Evolutionary conservation across 768 basidiomycete genomes (phyloP).

Genomic region (Mrakia frigida): DNA sequence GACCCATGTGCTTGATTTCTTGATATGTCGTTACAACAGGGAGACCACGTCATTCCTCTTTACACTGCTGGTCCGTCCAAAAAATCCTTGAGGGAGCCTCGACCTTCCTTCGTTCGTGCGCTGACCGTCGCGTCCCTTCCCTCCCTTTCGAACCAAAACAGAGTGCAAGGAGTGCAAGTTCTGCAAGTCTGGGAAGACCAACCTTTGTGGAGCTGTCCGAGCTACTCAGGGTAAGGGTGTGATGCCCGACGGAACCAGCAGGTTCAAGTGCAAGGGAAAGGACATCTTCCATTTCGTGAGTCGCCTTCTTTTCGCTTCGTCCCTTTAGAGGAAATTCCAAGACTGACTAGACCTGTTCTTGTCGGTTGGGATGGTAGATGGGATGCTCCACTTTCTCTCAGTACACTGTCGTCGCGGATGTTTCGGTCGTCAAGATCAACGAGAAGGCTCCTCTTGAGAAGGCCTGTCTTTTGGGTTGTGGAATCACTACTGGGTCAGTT

Average conservation of each 20-base stretch:
- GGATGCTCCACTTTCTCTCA: constrained; percentile 99
- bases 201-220: constrained; percentile 83
- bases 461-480: constrained; percentile 74
- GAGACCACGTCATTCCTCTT: constrained; percentile 95
- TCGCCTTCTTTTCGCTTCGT: constrained; percentile 29
- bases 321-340: too few relatives aligned
- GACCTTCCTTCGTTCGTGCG: background rate
- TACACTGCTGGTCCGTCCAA: constrained; percentile 72
- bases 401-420: constrained; percentile 96
- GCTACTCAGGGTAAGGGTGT: constrained; percentile 87
- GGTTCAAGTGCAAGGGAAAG: constrained; percentile 86
- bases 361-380: constrained; percentile 60
- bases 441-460: constrained; percentile 83
- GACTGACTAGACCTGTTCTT: too few relatives aligned
- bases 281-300: constrained; percentile 84
- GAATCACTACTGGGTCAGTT: constrained; percentile 81
- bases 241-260: constrained; percentile 83
- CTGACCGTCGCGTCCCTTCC: background rate
- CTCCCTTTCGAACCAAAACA: constrained; percentile 39
- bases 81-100: background rate
- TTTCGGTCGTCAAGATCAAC: constrained; percentile 88
- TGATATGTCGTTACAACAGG: too few relatives aligned
- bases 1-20: too few relatives aligned
- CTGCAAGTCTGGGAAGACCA: constrained; percentile 86
- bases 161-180: constrained; percentile 98